Percentiles rank a stretch among this genome's conserved stretches.
Evolutionary conservation across 1,139 yeast species (phyloP).

Genomic region (Saccharomyces hybrid): DNA sequence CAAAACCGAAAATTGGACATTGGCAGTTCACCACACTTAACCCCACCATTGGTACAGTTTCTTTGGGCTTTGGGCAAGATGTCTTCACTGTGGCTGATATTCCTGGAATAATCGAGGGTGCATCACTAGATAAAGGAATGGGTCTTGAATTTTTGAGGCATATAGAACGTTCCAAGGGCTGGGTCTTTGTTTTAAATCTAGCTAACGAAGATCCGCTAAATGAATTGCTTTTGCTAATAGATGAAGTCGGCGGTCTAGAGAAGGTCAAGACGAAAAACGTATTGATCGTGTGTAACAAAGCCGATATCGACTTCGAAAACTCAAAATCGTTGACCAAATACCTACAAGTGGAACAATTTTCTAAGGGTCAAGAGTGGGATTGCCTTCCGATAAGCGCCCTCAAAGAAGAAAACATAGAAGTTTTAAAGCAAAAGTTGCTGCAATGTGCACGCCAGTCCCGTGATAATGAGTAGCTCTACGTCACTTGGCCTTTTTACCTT

Average conservation of each 20-base stretch:
- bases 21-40: slow-evolving; percentile 95
- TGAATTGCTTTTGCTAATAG: slow-evolving; percentile 54
- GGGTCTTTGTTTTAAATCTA: slow-evolving; percentile 78
- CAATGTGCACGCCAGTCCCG: slow-evolving; percentile 15
- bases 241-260: slow-evolving; percentile 67
- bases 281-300: slow-evolving; percentile 83
- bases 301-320: slow-evolving; percentile 52
- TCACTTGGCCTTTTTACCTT: neutral
- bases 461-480: neutral
- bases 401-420: slow-evolving; percentile 62
- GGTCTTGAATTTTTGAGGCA: slow-evolving; percentile 89
- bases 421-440: slow-evolving; percentile 58
- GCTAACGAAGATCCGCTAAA: slow-evolving; percentile 54
- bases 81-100: slow-evolving; percentile 94
- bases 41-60: slow-evolving; percentile 86
- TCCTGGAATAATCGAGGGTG: slow-evolving; percentile 90
- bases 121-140: slow-evolving; percentile 79
- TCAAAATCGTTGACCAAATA: slow-evolving; percentile 40
- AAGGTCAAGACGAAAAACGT: slow-evolving; percentile 43
- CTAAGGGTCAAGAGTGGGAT: slow-evolving; percentile 48
- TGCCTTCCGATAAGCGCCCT: slow-evolving; percentile 80
- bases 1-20: slow-evolving; percentile 86
- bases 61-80: slow-evolving; percentile 54
- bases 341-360: slow-evolving; percentile 37
- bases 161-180: slow-evolving; percentile 82